These are phyloP conservation scores for Pogostemon cablin DNA, from an alignment of 257 asterid species.

Conservation along the genomic window DNA sequence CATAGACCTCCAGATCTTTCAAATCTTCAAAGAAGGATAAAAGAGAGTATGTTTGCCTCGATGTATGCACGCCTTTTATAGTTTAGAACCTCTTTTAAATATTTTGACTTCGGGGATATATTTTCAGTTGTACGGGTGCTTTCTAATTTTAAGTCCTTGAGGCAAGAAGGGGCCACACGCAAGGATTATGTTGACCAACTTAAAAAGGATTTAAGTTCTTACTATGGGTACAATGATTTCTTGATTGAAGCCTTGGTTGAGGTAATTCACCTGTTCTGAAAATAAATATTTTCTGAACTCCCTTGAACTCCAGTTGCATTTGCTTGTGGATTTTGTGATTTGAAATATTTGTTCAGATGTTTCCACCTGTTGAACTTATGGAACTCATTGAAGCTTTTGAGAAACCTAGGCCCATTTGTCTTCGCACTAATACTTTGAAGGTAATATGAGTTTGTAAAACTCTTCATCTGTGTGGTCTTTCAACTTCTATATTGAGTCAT, in stretches of 20 bases:
- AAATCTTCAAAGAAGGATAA: conserved; percentile 77
- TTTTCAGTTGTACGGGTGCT: conserved; percentile 85
- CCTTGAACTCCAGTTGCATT: conserved; percentile 13
- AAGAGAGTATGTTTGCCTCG: conserved; percentile 63
- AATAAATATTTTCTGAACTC: neutral
- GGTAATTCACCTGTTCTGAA: conserved; percentile 47
- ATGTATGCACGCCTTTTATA: neutral
- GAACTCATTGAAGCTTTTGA: conserved; percentile 95
- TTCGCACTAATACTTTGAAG: conserved; percentile 90
- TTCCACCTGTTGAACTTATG: conserved; percentile 86
- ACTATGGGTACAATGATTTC: conserved; percentile 91
- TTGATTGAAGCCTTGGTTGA: conserved; percentile 75
- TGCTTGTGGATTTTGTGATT: conserved; percentile 28
- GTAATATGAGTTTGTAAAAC: conserved; percentile 37
- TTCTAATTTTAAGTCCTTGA: conserved; percentile 69
- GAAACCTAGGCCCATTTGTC: conserved; percentile 88
- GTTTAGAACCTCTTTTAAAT: conserved; percentile 17
- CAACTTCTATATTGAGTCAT: conserved; percentile 16
- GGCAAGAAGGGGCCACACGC: conserved; percentile 75
- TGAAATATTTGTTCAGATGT: conserved; percentile 56
- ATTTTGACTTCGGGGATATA: conserved; percentile 27
- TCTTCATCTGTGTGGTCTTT: neutral
- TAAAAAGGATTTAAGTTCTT: conserved; percentile 64
- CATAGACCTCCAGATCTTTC: conserved; percentile 85
- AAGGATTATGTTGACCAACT: conserved; percentile 81